Evolutionary conservation across 1,284 basidiomycete species (phyloP).

Genomic region (Veloporphyrellus conicus): DNA sequence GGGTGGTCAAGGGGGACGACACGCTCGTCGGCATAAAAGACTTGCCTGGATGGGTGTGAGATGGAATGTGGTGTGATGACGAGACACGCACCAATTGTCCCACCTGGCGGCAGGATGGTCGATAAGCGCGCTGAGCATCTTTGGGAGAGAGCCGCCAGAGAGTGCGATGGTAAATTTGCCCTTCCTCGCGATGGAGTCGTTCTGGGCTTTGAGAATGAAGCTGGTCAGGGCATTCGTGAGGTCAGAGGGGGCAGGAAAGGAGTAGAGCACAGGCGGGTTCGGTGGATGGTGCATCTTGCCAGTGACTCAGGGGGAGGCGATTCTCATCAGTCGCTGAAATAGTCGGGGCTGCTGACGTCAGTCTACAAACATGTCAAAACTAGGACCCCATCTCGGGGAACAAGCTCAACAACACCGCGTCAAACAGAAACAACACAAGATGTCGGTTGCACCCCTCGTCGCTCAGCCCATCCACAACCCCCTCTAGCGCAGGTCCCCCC

Average conservation of each 20-base stretch:
- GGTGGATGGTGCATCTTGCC: constrained; percentile 45
- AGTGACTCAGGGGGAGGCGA: constrained; percentile 19
- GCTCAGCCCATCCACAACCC: constrained; percentile 55
- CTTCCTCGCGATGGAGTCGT: constrained; percentile 83
- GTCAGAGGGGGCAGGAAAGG: constrained; percentile 58
- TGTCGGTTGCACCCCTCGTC: constrained; percentile 63
- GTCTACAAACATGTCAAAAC: constrained; percentile 28
- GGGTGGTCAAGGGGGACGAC: constrained; percentile 88
- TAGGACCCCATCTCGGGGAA: constrained; percentile 60
- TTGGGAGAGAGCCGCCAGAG: constrained; percentile 90
- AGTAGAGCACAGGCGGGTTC: constrained; percentile 69
- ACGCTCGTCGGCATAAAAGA: constrained; percentile 98
- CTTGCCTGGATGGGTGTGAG: constrained; percentile 62
- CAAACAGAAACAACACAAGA: constrained; percentile 60
- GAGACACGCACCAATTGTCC: constrained; percentile 98
- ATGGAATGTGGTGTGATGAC: no score
- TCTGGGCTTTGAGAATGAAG: constrained; percentile 87
- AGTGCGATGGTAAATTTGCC: constrained; percentile 89
- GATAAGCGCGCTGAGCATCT: constrained; percentile 75
- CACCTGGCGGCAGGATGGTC: constrained; percentile 77
- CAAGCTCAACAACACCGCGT: constrained; percentile 54
- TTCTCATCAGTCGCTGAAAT: constrained; percentile 1
- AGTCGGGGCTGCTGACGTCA: constrained; percentile 26
- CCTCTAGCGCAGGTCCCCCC: no score
- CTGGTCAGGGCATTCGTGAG: constrained; percentile 68